phyloP scores from a whole-genome alignment of 2,329 filamentous ascomycete species.

The Colletotrichum cereale region DNA sequence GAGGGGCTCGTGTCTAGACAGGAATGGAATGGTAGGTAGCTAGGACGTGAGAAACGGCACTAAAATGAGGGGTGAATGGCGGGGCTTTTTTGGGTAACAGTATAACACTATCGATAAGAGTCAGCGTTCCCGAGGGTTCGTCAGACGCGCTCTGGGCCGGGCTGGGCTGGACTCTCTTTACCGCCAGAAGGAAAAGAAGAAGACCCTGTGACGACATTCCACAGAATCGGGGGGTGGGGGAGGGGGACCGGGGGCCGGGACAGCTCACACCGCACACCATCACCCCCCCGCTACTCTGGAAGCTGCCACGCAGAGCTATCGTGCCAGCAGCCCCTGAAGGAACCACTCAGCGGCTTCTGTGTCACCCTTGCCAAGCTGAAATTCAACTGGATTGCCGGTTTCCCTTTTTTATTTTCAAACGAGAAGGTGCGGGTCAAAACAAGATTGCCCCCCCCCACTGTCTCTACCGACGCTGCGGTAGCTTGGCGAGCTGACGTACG shows the following conservation, averaged over 20 bases:
- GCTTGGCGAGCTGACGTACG: constrained; percentile 24
- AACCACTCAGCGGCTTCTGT: neutral
- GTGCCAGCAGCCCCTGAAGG: neutral
- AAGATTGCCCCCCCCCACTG: constrained; percentile 3
- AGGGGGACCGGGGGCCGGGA: neutral
- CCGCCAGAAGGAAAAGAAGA: constrained; percentile 10
- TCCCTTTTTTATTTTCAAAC: constrained; percentile 1
- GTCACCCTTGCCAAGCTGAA: constrained; percentile 20
- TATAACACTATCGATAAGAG: constrained; percentile 16
- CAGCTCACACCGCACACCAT: constrained; percentile 4
- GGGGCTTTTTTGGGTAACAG: neutral
- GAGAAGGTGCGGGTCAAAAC: constrained; percentile 17
- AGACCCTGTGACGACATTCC: constrained; percentile 24
- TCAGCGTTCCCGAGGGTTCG: neutral
- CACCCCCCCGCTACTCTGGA: neutral
- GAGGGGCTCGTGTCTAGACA: neutral
- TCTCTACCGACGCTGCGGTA: constrained; percentile 5
- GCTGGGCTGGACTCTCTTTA: neutral
- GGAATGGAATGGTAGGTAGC: neutral
- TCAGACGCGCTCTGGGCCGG: neutral
- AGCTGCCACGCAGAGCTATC: constrained; percentile 4
- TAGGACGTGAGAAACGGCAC: constrained; percentile 1
- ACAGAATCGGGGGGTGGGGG: neutral
- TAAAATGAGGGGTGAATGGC: constrained; percentile 17
- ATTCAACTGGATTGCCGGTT: constrained; percentile 7